Evolutionary conservation across 2,329 filamentous ascomycete genomes (phyloP).

Genomic region (Coniochaeta pulveracea): DNA sequence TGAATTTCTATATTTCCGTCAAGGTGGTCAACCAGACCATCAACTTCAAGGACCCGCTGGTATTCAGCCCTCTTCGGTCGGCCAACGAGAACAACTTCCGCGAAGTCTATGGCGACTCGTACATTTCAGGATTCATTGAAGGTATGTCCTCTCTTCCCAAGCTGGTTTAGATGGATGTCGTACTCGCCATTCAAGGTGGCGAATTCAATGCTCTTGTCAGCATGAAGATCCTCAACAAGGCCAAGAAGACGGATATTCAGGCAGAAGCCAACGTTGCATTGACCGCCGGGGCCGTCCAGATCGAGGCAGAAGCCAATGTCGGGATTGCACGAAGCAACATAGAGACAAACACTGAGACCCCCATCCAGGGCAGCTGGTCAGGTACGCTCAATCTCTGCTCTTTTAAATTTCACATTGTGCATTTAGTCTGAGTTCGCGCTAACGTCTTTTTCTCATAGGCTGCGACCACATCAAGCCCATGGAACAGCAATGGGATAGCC

Average conservation of each 20-base stretch:
- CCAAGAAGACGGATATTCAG: neutral
- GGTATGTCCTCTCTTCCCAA: no score
- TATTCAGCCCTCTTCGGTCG: no score
- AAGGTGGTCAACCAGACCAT: neutral
- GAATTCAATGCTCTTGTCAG: neutral
- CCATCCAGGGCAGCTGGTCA: neutral
- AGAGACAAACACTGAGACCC: neutral
- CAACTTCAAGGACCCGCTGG: neutral
- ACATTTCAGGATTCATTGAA: neutral
- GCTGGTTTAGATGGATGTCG: no score
- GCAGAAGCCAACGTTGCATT: neutral
- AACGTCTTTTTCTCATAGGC: no score
- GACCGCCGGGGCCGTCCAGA: neutral
- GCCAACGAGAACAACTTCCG: neutral
- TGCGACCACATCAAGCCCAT: constrained; percentile 2
- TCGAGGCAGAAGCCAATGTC: neutral
- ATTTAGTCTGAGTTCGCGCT: no score
- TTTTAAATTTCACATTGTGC: constrained; percentile 10
- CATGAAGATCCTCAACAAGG: neutral
- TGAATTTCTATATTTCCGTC: neutral
- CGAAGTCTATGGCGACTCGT: neutral
- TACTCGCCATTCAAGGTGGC: no score
- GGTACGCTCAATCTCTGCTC: no score
- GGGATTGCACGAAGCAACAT: neutral
- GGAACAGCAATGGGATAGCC: constrained; percentile 1